Percentiles rank a stretch among this genome's conserved stretches.
Evolutionary conservation across 2,329 filamentous ascomycete species (phyloP).

Genomic region (Fusarium chlamydosporum): DNA sequence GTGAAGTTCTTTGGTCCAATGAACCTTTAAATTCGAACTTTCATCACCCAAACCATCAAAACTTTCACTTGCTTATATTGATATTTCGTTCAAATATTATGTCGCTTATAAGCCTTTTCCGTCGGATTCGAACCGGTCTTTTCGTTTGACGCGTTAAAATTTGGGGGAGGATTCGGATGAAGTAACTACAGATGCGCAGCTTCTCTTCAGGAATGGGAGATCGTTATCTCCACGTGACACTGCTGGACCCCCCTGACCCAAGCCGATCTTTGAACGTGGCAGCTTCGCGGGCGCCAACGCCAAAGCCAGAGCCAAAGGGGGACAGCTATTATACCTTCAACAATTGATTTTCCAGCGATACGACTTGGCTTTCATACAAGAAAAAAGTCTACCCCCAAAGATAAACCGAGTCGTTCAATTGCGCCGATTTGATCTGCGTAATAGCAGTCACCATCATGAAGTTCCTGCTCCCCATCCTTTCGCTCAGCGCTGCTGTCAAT

Average conservation of each 20-base stretch:
- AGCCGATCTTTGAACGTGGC: constrained; percentile 66
- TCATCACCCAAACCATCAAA: constrained; percentile 47
- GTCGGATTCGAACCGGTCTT: constrained; percentile 21
- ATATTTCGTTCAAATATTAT: not conserved
- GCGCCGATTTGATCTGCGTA: constrained; percentile 25
- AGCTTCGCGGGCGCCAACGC: constrained; percentile 56
- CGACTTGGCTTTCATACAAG: constrained; percentile 24
- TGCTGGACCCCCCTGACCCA: constrained; percentile 49
- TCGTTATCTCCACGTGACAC: constrained; percentile 56
- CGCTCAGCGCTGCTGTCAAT: constrained; percentile 76
- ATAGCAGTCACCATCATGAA: constrained; percentile 63
- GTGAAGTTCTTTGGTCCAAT: constrained; percentile 11
- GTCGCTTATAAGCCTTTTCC: constrained; percentile 14
- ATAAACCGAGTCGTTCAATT: constrained; percentile 35
- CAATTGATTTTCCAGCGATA: constrained; percentile 29
- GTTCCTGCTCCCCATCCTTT: constrained; percentile 74
- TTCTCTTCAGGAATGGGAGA: constrained; percentile 2
- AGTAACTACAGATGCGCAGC: constrained; percentile 26
- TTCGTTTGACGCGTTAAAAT: constrained; percentile 41
- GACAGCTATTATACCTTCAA: constrained; percentile 20
- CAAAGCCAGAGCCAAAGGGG: constrained; percentile 40
- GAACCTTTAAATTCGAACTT: constrained; percentile 30
- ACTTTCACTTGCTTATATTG: not conserved
- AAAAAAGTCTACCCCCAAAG: constrained; percentile 12
- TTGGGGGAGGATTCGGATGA: constrained; percentile 23